These are phyloP conservation scores for Aureobasidium sp. DNA, from an alignment of 2,329 filamentous ascomycete genomes.

Conservation along the genomic window DNA sequence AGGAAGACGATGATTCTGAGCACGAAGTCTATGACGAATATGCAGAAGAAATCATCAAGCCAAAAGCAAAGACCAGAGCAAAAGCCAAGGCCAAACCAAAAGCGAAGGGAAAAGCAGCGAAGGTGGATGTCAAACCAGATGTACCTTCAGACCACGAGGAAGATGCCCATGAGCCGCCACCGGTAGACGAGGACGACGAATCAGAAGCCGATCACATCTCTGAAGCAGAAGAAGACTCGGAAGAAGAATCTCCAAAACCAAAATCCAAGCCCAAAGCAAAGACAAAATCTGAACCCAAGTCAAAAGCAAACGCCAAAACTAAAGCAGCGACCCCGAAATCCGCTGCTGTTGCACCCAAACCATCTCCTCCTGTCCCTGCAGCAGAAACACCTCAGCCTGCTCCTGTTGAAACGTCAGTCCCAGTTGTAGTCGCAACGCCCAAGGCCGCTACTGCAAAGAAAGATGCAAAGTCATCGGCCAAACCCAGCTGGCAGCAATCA, in stretches of 20 bases:
- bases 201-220: background rate
- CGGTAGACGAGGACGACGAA: background rate
- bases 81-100: background rate
- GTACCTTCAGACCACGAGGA: background rate
- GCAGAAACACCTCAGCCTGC: slow-evolving; percentile 16
- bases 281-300: background rate
- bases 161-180: background rate
- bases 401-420: slow-evolving; percentile 10
- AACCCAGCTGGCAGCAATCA: slow-evolving; percentile 6
- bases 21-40: background rate
- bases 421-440: background rate
- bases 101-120: background rate
- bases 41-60: background rate
- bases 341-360: background rate
- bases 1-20: background rate
- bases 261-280: background rate
- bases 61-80: background rate
- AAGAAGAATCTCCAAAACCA: background rate
- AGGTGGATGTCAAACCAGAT: background rate
- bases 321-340: background rate
- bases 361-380: background rate
- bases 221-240: slow-evolving; percentile 1
- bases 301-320: background rate
- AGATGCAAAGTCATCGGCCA: slow-evolving; percentile 9
- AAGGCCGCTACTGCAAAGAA: slow-evolving; percentile 20